A percentile compares a stretch with the other conserved stretches of the same genome.
phyloP scores from a whole-genome alignment of 2,329 filamentous ascomycete genomes.

The Mollisia scopiformis region DNA sequence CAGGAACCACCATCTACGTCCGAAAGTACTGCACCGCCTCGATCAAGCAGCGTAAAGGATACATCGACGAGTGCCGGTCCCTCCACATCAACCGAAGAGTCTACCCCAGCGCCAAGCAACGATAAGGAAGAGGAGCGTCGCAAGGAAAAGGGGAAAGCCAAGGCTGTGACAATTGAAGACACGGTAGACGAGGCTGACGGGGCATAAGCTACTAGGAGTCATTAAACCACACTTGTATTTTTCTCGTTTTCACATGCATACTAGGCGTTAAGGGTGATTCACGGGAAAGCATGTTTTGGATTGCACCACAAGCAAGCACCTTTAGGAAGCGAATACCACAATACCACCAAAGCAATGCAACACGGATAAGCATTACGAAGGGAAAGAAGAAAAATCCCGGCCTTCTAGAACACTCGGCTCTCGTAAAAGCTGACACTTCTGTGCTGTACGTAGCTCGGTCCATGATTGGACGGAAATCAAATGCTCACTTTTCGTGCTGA shows the following conservation, averaged over 20 bases:
- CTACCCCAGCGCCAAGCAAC: slow-evolving; percentile 1
- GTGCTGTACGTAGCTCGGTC: background rate
- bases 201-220: slow-evolving; percentile 13
- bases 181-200: slow-evolving; percentile 42
- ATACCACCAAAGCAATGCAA: background rate
- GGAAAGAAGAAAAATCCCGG: no score
- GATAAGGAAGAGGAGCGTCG: slow-evolving; percentile 21
- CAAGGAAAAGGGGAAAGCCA: slow-evolving; percentile 46
- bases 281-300: background rate
- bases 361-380: no score
- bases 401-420: no score
- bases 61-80: slow-evolving; percentile 4
- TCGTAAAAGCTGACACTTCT: background rate
- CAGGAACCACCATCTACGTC: background rate
- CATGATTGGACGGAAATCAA: background rate
- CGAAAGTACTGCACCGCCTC: background rate
- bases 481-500: no score
- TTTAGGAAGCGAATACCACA: background rate
- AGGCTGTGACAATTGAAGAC: slow-evolving; percentile 51
- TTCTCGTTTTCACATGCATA: slow-evolving; percentile 5
- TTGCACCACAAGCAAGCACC: background rate
- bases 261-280: background rate
- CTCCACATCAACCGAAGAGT: slow-evolving; percentile 13
- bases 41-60: background rate
- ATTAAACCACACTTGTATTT: background rate